A percentile compares a stretch with the other conserved stretches of the same genome.
These are phyloP conservation scores for Dryas drummondii DNA, from an alignment of 306 rosid species.

Conservation along the genomic window DNA sequence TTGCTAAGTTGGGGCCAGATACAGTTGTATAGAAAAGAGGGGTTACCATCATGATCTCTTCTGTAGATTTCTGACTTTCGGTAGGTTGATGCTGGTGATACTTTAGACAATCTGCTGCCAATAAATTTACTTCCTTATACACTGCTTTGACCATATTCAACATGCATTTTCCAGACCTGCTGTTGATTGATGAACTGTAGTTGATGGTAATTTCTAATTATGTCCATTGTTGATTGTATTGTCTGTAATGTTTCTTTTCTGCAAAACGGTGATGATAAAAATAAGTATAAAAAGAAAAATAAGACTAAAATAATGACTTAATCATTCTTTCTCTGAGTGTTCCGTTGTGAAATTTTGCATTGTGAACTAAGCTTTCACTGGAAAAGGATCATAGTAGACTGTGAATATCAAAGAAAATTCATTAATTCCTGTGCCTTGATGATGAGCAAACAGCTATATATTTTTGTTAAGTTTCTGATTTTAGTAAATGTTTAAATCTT, in stretches of 20 bases:
- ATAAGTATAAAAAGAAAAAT: not conserved
- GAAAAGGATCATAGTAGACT: no score
- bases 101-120: not conserved
- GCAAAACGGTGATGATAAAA: not conserved
- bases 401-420: no score
- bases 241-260: not conserved
- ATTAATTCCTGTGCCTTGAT: no score
- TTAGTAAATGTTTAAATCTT: not conserved
- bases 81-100: not conserved
- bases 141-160: not conserved
- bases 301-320: not conserved
- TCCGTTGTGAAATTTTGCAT: no score
- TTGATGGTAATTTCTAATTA: not conserved
- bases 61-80: not conserved
- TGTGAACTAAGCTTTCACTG: no score
- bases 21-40: not conserved
- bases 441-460: no score
- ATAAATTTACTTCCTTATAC: not conserved
- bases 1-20: not conserved
- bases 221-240: not conserved
- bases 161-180: not conserved
- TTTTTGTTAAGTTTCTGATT: not conserved
- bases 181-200: not conserved
- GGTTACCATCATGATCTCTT: not conserved
- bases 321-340: not conserved